phyloP scores from a whole-genome alignment of 1,139 yeast species.

The Hyphopichia pseudoburtonii region DNA sequence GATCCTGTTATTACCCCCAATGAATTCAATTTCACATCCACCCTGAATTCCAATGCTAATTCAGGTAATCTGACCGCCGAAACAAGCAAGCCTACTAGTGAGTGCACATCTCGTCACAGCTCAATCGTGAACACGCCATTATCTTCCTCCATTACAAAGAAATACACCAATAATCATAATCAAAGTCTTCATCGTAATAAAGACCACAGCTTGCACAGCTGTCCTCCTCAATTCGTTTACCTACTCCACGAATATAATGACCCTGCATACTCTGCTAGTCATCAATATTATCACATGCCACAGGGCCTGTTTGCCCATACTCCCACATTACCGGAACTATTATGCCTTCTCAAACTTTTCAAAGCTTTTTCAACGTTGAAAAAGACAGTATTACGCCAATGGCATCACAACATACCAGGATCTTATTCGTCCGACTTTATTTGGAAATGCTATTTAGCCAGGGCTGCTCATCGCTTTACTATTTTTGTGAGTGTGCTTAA shows the following conservation, averaged over 20 bases:
- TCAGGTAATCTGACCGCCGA: too few species aligned
- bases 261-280: background rate
- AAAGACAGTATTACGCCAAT: background rate
- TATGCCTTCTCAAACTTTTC: conserved; percentile 33
- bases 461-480: conserved; percentile 31
- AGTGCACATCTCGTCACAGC: too few species aligned
- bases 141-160: too few species aligned
- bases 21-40: too few species aligned
- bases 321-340: conserved; percentile 20
- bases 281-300: background rate
- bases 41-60: too few species aligned
- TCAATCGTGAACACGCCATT: too few species aligned
- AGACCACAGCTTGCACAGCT: too few species aligned
- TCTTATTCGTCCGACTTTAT: conserved; percentile 4
- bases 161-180: too few species aligned
- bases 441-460: conserved; percentile 31
- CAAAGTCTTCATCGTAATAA: too few species aligned
- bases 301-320: background rate
- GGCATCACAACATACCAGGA: background rate
- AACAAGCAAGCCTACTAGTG: too few species aligned
- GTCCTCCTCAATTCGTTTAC: conserved; percentile 1
- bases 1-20: too few species aligned
- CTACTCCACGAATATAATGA: conserved; percentile 1
- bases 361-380: conserved; percentile 25
- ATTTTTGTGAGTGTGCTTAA: conserved; percentile 23